phyloP scores from a whole-genome alignment of 108 stramenopile species.

The Fragilariopsis cylindrus region DNA sequence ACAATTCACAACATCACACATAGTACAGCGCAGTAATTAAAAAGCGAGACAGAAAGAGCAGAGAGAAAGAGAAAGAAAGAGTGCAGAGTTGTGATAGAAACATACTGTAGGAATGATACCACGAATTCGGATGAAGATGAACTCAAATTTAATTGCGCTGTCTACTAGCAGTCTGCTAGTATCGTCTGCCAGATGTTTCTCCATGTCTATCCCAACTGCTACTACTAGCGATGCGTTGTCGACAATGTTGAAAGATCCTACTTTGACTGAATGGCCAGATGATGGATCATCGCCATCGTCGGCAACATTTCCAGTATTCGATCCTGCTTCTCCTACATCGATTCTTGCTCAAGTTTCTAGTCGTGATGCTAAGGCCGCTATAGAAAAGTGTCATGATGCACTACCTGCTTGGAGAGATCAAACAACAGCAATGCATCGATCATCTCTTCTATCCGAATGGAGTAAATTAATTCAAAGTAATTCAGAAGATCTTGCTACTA shows the following conservation, averaged over 20 bases:
- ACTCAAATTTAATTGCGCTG: constrained; percentile 6
- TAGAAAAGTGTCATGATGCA: constrained; percentile 14
- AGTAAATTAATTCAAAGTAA: constrained; percentile 54
- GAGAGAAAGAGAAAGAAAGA: too few species aligned
- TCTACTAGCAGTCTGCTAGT: constrained; percentile 5
- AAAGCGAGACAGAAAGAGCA: too few species aligned
- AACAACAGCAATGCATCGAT: constrained; percentile 60
- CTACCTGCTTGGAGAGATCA: constrained; percentile 62
- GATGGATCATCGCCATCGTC: neutral
- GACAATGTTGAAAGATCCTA: constrained; percentile 19
- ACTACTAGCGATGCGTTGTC: neutral
- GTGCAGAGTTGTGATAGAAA: too few species aligned
- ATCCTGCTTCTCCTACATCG: constrained; percentile 24
- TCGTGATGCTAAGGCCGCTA: constrained; percentile 1
- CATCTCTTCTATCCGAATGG: constrained; percentile 52
- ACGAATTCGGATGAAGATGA: neutral
- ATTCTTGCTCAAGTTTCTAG: constrained; percentile 14
- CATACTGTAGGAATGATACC: too few species aligned
- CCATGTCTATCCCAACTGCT: neutral
- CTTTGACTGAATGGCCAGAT: constrained; percentile 26
- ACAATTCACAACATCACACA: too few species aligned
- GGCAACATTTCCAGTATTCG: constrained; percentile 15
- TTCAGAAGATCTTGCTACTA: constrained; percentile 56
- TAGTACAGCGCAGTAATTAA: too few species aligned
- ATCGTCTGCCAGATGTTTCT: neutral